Conservation (phyloP, 2,329 filamentous ascomycete species). For the Nectriaceae sp. region DNA sequence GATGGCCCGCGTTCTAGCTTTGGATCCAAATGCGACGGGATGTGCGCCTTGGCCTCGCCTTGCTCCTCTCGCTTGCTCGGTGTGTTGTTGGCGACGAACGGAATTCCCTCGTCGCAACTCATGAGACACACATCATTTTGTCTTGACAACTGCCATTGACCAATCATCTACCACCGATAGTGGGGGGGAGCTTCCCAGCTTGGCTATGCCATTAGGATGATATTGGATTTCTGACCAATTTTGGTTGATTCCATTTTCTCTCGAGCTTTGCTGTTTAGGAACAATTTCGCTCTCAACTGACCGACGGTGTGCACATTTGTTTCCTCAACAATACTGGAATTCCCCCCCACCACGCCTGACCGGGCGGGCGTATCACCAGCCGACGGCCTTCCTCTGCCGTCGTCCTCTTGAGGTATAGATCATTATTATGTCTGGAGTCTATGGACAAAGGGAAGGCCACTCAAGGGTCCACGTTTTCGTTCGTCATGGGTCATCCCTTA, state of each 20-base stretch:
- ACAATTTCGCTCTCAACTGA: background rate
- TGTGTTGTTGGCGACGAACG: background rate
- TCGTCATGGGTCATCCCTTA: constrained; percentile 22
- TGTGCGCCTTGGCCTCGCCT: background rate
- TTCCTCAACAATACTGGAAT: background rate
- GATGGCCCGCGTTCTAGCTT: too few species aligned
- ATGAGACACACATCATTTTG: constrained; percentile 19
- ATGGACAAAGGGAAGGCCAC: constrained; percentile 33
- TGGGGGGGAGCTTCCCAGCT: constrained; percentile 9
- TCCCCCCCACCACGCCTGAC: background rate
- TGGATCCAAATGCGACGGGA: too few species aligned
- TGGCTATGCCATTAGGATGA: constrained; percentile 19
- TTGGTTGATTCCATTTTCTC: constrained; percentile 13
- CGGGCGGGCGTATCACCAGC: background rate
- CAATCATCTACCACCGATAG: constrained; percentile 35
- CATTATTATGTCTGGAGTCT: constrained; percentile 19
- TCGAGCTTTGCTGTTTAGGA: background rate
- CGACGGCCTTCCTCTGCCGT: background rate
- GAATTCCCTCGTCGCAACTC: constrained; percentile 22
- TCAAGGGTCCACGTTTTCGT: constrained; percentile 30
- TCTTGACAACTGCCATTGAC: constrained; percentile 30
- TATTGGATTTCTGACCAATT: constrained; percentile 23
- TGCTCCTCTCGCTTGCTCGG: background rate
- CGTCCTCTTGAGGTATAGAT: too few species aligned
- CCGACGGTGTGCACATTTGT: background rate